Conservation (phyloP, 2,329 filamentous ascomycete genomes). For the Hypoxylon sp. region DNA sequence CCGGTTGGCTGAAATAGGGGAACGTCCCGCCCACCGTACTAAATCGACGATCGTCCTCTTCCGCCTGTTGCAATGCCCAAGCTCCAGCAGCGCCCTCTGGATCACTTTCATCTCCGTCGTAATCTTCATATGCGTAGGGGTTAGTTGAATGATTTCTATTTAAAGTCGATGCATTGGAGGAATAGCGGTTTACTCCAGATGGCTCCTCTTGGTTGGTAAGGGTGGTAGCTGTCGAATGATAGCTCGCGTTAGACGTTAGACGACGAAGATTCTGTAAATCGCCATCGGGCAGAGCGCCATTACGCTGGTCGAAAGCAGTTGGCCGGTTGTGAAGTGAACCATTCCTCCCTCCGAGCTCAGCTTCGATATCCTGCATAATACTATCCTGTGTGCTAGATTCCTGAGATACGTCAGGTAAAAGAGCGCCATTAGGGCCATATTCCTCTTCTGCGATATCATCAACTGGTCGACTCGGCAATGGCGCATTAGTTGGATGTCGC, state of each 20-base stretch:
- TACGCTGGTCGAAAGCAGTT: constrained; percentile 55
- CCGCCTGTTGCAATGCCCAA: constrained; percentile 85
- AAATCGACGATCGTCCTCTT: constrained; percentile 79
- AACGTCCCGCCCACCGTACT: constrained; percentile 66
- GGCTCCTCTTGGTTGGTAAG: constrained; percentile 55
- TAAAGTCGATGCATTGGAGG: constrained; percentile 60
- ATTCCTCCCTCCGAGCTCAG: constrained; percentile 62
- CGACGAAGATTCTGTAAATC: constrained; percentile 64
- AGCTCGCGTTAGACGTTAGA: constrained; percentile 55
- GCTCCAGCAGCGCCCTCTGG: constrained; percentile 88
- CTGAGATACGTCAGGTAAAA: constrained; percentile 53
- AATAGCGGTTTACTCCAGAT: constrained; percentile 58
- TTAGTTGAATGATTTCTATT: constrained; percentile 57
- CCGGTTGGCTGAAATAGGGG: constrained; percentile 61
- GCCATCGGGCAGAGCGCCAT: constrained; percentile 64
- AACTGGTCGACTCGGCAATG: constrained; percentile 69
- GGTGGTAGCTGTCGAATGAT: constrained; percentile 67
- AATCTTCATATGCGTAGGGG: constrained; percentile 57
- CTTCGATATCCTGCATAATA: constrained; percentile 72
- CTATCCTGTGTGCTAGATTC: constrained; percentile 65
- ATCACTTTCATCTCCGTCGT: constrained; percentile 83
- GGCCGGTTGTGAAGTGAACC: constrained; percentile 59
- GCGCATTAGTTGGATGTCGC: constrained; percentile 72
- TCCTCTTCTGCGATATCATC: constrained; percentile 61
- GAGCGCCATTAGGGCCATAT: constrained; percentile 59